These are phyloP conservation scores for Paramicrosporidium saccamoebae DNA, from an alignment of 371 early-diverging fungal species.

Conservation along the genomic window DNA sequence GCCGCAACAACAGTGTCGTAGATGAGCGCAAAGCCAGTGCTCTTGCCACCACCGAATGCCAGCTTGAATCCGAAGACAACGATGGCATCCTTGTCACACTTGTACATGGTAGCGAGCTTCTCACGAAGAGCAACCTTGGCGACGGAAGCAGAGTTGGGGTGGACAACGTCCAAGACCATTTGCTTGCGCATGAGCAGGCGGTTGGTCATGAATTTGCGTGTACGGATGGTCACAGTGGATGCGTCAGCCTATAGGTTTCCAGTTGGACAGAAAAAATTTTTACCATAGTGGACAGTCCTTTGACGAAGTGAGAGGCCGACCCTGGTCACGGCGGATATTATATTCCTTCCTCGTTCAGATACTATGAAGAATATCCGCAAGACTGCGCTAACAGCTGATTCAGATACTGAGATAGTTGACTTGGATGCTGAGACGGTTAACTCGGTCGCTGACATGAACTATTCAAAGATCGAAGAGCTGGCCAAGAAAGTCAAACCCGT, in stretches of 20 bases:
- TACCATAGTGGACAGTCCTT: too few species aligned
- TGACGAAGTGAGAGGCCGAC: too few species aligned
- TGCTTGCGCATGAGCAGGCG: conserved; percentile 88
- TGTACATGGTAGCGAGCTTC: conserved; percentile 85
- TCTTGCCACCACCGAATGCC: conserved; percentile 87
- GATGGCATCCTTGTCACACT: conserved; percentile 55
- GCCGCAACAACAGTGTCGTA: conserved; percentile 78
- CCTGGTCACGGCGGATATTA: too few species aligned
- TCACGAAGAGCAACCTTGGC: conserved; percentile 72
- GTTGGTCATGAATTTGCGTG: conserved; percentile 95
- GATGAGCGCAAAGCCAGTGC: conserved; percentile 85
- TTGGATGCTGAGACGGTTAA: too few species aligned
- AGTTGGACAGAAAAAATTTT: too few species aligned
- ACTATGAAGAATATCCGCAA: too few species aligned
- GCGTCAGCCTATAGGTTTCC: conserved; percentile 15
- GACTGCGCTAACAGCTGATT: too few species aligned
- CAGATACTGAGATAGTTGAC: too few species aligned
- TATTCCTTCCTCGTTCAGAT: too few species aligned
- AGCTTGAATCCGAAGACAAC: conserved; percentile 85
- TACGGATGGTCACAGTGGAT: conserved; percentile 65
- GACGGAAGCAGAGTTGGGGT: conserved; percentile 69
- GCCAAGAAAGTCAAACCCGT: too few species aligned
- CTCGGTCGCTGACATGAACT: too few species aligned
- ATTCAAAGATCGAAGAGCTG: too few species aligned
- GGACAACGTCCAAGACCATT: conserved; percentile 85